Conservation (phyloP, 768 basidiomycete species). For the Saitozyma podzolica region DNA sequence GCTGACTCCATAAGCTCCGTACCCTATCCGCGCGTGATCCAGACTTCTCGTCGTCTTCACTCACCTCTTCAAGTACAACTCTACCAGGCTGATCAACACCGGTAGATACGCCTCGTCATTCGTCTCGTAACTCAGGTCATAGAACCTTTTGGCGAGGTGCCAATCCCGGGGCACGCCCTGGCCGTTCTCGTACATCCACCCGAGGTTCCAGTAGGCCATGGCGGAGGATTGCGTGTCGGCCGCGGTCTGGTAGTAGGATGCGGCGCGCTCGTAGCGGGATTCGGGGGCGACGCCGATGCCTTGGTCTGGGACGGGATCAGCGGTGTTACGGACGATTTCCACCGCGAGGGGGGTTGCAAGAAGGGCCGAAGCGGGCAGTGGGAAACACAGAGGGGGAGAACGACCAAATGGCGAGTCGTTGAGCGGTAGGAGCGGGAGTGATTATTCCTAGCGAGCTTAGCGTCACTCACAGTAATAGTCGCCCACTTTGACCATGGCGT, state of each 20-base stretch:
- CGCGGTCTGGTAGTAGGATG: slow-evolving; percentile 89
- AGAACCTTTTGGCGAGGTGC: slow-evolving; percentile 93
- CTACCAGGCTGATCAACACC: slow-evolving; percentile 74
- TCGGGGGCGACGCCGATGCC: slow-evolving; percentile 5
- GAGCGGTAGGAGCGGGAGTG: too few relatives aligned
- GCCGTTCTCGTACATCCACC: slow-evolving; percentile 99
- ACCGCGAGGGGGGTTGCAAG: too few relatives aligned
- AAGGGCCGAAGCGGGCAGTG: too few relatives aligned
- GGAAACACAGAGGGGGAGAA: too few relatives aligned
- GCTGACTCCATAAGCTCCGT: too few relatives aligned
- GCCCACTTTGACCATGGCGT: slow-evolving; percentile 94
- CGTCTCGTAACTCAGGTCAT: slow-evolving; percentile 83
- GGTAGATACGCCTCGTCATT: slow-evolving; percentile 88
- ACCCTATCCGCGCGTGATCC: too few relatives aligned
- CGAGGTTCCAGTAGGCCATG: slow-evolving; percentile 95
- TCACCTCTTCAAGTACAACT: slow-evolving; percentile 76
- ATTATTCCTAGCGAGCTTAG: too few relatives aligned
- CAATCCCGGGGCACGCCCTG: slow-evolving; percentile 91
- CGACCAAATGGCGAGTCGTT: too few relatives aligned
- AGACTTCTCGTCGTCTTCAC: background rate
- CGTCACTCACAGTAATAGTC: slow-evolving; percentile 74
- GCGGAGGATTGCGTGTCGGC: slow-evolving; percentile 90
- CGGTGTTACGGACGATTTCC: background rate
- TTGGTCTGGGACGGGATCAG: slow-evolving; percentile 9
- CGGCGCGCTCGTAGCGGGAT: slow-evolving; percentile 69